Base-by-base conservation (phyloP, 257 asterid genomes). In the Salvia splendens region DNA sequence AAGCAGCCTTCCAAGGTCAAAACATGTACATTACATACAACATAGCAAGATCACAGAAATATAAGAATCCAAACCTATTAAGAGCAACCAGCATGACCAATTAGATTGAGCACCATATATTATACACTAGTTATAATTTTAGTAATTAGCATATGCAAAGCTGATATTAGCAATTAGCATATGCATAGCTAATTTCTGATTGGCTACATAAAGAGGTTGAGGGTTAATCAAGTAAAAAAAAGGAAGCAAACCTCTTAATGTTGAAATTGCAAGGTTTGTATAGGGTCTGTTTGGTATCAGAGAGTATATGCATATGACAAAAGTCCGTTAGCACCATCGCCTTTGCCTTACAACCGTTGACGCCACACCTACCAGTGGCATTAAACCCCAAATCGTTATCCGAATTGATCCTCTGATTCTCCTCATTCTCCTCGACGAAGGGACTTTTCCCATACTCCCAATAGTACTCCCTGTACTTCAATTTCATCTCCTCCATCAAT, bases 391-490 rank as follows among this genome's bases (percentile, higher is more conserved):
- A 40, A 65, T 63, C 69, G 49, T 73, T 79, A 58, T 70, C 60
- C 14, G 73, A 20, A 60, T 62, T 72, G 65, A 65, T 74, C 61
- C 12, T 78, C 50, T 70, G 82, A 0, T 41, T 59, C 33, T 84
- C 87, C 45, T 80, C 84, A 3, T 88, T 17, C 20, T 17, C 98
- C 17, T 81, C 95, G 0, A 75, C 78, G 50, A 86, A 83, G 38
- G 97, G 86, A 77, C 91, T 87, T 65, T 74, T 86, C 0, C 97
- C 96, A 33, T 80, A 81, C 63, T 89, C 91, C 96, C 93, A 87
- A 64, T 72, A 83, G 63, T 89, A 89, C 64, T 84, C 87, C 57
- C 89, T 76, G 71, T 73, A 77, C 77, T 85, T 83, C 38, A 47
- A 51, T 77, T 74, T 92, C 60, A 89, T 66, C 62, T 92, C 97